These are phyloP conservation scores for Castanea mollissima DNA, from an alignment of 306 rosid genomes.

Conservation along the genomic window DNA sequence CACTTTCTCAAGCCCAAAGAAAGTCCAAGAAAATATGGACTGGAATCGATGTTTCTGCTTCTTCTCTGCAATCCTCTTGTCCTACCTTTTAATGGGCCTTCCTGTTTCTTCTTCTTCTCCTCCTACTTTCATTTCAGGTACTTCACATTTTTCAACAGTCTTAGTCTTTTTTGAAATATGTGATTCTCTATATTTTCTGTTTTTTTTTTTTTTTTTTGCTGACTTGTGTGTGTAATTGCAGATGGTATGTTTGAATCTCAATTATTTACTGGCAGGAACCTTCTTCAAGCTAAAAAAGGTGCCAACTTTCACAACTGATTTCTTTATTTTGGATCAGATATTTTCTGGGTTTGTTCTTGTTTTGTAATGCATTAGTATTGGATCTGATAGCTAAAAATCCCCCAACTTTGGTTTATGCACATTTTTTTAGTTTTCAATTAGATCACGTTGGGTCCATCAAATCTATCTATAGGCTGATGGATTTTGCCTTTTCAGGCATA, in stretches of 20 bases:
- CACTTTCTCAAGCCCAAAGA: neutral
- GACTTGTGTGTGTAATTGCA: conserved; percentile 34
- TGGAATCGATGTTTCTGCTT: conserved; percentile 36
- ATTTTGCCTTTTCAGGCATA: neutral
- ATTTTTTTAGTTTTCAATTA: neutral
- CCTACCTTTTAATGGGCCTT: conserved; percentile 33
- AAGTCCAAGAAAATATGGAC: conserved; percentile 35
- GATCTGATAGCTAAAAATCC: conserved; percentile 15
- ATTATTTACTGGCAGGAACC: conserved; percentile 50
- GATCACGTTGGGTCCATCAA: neutral
- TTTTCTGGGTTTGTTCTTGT: neutral
- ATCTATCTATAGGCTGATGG: neutral
- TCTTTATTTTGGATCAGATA: neutral
- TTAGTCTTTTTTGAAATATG: neutral
- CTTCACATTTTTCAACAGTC: neutral
- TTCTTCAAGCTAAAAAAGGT: conserved; percentile 89
- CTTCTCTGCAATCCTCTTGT: conserved; percentile 33
- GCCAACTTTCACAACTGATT: neutral
- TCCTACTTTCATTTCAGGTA: conserved; percentile 58
- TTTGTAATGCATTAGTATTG: neutral
- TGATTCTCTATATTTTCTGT: neutral
- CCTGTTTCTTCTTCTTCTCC: conserved; percentile 44
- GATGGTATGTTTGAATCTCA: conserved; percentile 48
- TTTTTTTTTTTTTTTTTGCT: neutral
- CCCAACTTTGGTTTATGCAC: neutral